Conservation (phyloP, 768 basidiomycete species). For the Grammothele lineata region DNA sequence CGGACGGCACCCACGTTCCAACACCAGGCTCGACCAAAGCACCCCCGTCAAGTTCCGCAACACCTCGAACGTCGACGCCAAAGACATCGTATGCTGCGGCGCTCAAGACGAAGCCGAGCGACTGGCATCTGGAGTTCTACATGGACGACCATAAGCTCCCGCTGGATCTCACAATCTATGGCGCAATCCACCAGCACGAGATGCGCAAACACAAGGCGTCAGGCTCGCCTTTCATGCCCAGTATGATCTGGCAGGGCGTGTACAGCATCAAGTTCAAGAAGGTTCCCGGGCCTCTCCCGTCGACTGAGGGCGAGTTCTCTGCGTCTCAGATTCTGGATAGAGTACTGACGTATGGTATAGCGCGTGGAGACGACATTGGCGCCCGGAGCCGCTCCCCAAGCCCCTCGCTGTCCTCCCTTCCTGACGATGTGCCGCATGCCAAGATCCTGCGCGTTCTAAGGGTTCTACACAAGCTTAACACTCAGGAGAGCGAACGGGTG, state of each 20-base stretch:
- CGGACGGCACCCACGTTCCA: slow-evolving; percentile 90
- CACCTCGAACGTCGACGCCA: slow-evolving; percentile 28
- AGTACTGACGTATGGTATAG: slow-evolving; percentile 7
- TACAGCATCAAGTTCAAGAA: slow-evolving; percentile 94
- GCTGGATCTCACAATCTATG: slow-evolving; percentile 90
- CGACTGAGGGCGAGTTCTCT: slow-evolving; percentile 49
- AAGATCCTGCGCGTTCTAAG: slow-evolving; percentile 90
- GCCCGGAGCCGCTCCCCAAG: slow-evolving; percentile 57
- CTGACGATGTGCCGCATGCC: slow-evolving; percentile 78
- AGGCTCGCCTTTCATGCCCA: slow-evolving; percentile 51
- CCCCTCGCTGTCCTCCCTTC: slow-evolving; percentile 72
- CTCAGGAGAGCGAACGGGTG: slow-evolving; percentile 62
- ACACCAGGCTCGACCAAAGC: slow-evolving; percentile 69
- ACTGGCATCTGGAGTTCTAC: slow-evolving; percentile 96
- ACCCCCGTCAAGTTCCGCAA: slow-evolving; percentile 29
- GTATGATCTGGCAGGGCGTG: slow-evolving; percentile 83
- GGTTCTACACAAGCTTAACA: slow-evolving; percentile 80
- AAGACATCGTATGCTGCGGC: slow-evolving; percentile 89
- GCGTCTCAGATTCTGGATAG: not conserved
- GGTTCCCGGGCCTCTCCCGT: slow-evolving; percentile 73
- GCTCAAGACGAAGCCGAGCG: slow-evolving; percentile 85
- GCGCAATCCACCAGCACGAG: slow-evolving; percentile 92
- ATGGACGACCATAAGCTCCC: slow-evolving; percentile 86
- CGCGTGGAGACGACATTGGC: slow-evolving; percentile 40
- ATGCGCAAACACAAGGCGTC: slow-evolving; percentile 59